Evolutionary conservation across 805 yeast genomes (phyloP).

Genomic region (Millerago galiae): DNA sequence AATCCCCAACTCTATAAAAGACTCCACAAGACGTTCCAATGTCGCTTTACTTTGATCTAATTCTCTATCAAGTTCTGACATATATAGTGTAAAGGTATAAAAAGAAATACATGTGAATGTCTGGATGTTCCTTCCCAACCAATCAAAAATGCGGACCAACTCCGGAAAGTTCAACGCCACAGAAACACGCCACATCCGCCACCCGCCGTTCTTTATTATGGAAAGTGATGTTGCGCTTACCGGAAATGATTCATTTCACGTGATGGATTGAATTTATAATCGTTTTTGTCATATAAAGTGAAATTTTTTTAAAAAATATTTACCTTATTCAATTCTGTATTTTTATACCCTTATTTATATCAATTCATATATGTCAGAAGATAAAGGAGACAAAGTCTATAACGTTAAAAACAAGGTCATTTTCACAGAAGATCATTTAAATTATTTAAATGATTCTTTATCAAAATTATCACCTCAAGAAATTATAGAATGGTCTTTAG

Average conservation of each 20-base stretch:
- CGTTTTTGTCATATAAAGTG: no score
- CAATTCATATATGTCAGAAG: neutral
- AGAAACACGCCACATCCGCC: no score
- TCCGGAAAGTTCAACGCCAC: no score
- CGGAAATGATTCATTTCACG: constrained; percentile 13
- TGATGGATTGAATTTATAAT: constrained; percentile 1
- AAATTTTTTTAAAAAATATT: neutral
- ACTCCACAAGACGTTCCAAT: constrained; percentile 55
- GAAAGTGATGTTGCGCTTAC: neutral
- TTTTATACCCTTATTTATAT: neutral
- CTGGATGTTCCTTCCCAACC: no score
- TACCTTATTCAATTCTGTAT: constrained; percentile 1
- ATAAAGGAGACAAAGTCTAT: constrained; percentile 3
- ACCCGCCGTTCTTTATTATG: neutral
- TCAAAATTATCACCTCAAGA: constrained; percentile 55
- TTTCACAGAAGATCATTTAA: constrained; percentile 48
- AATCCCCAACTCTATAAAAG: constrained; percentile 83
- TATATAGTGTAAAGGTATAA: no score
- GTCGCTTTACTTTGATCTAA: constrained; percentile 26
- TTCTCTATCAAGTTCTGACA: constrained; percentile 21
- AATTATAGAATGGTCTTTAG: constrained; percentile 72
- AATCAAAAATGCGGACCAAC: no score
- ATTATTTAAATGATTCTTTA: constrained; percentile 59
- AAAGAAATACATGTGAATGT: no score
- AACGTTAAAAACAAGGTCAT: constrained; percentile 27